Conservation (phyloP, 2,329 filamentous ascomycete genomes). For the Aspergillus pseudonomiae region DNA sequence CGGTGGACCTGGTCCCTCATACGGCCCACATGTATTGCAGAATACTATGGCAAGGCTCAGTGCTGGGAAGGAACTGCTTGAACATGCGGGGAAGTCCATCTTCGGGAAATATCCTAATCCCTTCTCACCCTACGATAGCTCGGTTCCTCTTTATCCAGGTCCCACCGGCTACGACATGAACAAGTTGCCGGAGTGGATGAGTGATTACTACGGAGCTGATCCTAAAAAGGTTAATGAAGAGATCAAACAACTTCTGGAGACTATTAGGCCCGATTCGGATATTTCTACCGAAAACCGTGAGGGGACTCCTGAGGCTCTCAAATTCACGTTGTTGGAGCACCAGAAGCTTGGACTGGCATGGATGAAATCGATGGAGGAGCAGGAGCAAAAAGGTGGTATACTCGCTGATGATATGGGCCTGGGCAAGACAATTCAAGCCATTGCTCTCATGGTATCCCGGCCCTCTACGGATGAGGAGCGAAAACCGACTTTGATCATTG, state of each 20-base stretch:
- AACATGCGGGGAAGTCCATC: slow-evolving; percentile 16
- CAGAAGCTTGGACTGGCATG: slow-evolving; percentile 78
- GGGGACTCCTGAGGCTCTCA: slow-evolving; percentile 70
- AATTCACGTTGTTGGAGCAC: slow-evolving; percentile 73
- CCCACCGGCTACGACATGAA: neutral
- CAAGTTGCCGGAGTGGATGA: slow-evolving; percentile 11
- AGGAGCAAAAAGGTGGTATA: slow-evolving; percentile 73
- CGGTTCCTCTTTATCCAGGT: neutral
- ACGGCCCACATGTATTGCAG: slow-evolving; percentile 21
- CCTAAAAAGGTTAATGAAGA: slow-evolving; percentile 63
- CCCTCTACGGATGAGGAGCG: slow-evolving; percentile 60
- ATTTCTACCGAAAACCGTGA: slow-evolving; percentile 64
- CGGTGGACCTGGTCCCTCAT: slow-evolving; percentile 8
- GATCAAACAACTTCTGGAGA: slow-evolving; percentile 69
- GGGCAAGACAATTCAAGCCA: slow-evolving; percentile 80
- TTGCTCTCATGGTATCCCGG: slow-evolving; percentile 73
- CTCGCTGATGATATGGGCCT: slow-evolving; percentile 82
- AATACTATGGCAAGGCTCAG: slow-evolving; percentile 25
- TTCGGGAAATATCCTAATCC: slow-evolving; percentile 9
- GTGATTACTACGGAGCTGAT: slow-evolving; percentile 38
- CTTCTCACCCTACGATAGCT: slow-evolving; percentile 5
- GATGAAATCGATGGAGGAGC: slow-evolving; percentile 74
- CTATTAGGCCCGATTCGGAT: slow-evolving; percentile 73
- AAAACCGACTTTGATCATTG: slow-evolving; percentile 81
- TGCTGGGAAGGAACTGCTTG: slow-evolving; percentile 17